phyloP scores from a whole-genome alignment of 495 filamentous ascomycete genomes.

The Bacidia gigantensis region DNA sequence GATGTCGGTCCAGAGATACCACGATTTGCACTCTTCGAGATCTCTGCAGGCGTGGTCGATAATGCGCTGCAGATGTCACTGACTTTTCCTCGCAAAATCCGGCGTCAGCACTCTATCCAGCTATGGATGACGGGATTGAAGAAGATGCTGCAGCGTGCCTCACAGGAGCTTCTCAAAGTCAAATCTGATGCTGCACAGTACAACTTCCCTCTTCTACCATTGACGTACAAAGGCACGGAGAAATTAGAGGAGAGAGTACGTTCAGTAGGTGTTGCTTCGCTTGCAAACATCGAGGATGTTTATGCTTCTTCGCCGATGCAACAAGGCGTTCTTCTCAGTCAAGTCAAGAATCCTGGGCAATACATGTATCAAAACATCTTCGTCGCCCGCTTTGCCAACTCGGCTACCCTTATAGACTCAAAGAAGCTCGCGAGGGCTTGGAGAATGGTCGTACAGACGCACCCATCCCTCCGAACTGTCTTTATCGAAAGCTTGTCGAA shows the following conservation, averaged over 20 bases:
- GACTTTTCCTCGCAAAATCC: constrained; percentile 20
- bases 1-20: constrained; percentile 28
- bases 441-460: constrained; percentile 32
- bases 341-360: constrained; percentile 22
- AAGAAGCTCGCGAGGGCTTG: constrained; percentile 27
- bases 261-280: constrained; percentile 10
- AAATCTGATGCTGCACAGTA: constrained; percentile 18
- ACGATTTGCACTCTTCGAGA: constrained; percentile 41
- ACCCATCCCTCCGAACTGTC: constrained; percentile 34
- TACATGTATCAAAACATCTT: constrained; percentile 21
- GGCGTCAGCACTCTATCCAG: constrained; percentile 22
- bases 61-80: constrained; percentile 20
- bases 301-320: constrained; percentile 35
- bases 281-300: constrained; percentile 27
- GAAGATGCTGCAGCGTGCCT: constrained; percentile 9
- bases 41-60: constrained; percentile 16
- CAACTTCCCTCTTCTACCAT: constrained; percentile 22
- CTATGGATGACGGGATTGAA: constrained; percentile 22
- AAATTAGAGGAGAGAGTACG: constrained; percentile 14
- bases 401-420: constrained; percentile 13
- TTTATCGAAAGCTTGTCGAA: constrained; percentile 29
- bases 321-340: constrained; percentile 32
- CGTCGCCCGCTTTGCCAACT: constrained; percentile 2
- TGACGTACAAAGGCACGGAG: constrained; percentile 18
- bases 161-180: constrained; percentile 2